phyloP scores from a whole-genome alignment of 371 early-diverging fungal genomes.

The Haplosporangium sp. region DNA sequence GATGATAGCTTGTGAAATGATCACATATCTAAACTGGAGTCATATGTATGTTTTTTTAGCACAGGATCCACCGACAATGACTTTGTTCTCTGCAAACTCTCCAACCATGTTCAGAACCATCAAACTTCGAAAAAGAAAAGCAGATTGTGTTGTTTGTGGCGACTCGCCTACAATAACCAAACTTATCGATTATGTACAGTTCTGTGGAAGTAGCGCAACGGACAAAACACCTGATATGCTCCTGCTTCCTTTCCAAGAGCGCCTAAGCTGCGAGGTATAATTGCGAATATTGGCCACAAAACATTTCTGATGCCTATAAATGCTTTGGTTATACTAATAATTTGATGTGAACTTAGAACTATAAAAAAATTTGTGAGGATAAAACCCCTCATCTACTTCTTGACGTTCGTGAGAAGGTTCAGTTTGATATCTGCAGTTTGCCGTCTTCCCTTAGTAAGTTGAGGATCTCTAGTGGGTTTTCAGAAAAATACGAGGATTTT shows the following conservation, averaged over 20 bases:
- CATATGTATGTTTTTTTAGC: constrained; percentile 13
- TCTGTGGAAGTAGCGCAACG: constrained; percentile 84
- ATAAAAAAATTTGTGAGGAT: constrained; percentile 49
- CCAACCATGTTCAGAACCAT: constrained; percentile 86
- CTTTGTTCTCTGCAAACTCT: constrained; percentile 81
- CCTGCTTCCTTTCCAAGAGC: constrained; percentile 36
- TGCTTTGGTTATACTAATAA: background rate
- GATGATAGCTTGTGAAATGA: too few relatives aligned
- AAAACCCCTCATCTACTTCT: constrained; percentile 76
- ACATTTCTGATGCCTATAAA: background rate
- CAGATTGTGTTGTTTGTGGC: constrained; percentile 89
- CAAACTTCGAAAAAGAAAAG: constrained; percentile 75
- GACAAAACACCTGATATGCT: constrained; percentile 73
- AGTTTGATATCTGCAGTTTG: constrained; percentile 87
- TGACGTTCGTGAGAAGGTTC: constrained; percentile 88
- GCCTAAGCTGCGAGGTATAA: constrained; percentile 40
- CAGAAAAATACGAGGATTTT: too few relatives aligned
- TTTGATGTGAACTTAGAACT: constrained; percentile 42
- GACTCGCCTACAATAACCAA: constrained; percentile 81
- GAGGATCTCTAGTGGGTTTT: background rate
- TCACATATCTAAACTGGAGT: background rate
- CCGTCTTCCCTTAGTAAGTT: constrained; percentile 63
- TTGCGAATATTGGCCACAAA: background rate
- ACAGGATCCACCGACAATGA: constrained; percentile 71
- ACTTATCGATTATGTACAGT: constrained; percentile 89